Evolutionary conservation across 306 rosid species (phyloP), one percentile per base, ranked within the genome.

Genomic region (Begonia fuchsioides): DNA sequence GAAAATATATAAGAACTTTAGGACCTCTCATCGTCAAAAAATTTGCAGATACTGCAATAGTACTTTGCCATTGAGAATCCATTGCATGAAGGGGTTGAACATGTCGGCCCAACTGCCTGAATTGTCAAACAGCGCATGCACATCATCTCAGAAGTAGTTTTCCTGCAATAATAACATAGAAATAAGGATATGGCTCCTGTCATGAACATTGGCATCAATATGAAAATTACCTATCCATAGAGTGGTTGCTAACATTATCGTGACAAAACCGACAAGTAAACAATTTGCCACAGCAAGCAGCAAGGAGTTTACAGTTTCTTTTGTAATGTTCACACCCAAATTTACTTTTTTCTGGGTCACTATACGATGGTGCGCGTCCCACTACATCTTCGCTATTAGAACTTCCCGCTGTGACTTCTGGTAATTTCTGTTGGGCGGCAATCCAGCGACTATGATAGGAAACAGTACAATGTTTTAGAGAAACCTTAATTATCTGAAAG

Each of bases 261-360:
- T 92, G 98, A 68, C 95, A 92, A 82, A 79, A 92, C 62, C 98
- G 79, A 75, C 98, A 92, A 17, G 98, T 60, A 75, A 79, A 85
- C 50, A 92, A 68, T 75, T 82, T 81, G 60, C 93, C 88, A 68
- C 98, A 92, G 69, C 98, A 92, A 63, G 86, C 86, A 75, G 98
- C 94, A 51, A 69, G 92, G 52, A 92, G 81, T 68, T 92, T 92
- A 79, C 98, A 92, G 73, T 85, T 92, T 75, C 98, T 80, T 79
- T 85, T 92, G 70, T 92, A 92, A 63, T 92, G 98, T 64, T 92
- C 98, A 62, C 98, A 92, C 35, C 98, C 98, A 55, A 79, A 85
- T 49, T 61, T 65, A 20, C 66, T 71, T 74, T 79, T 82, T 61
- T 82, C 94, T 3, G 73, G 57, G 64, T 83, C 86, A 52, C 65